These are phyloP conservation scores for Andrographis paniculata DNA, from an alignment of 305 asterid species.

Conservation along the genomic window DNA sequence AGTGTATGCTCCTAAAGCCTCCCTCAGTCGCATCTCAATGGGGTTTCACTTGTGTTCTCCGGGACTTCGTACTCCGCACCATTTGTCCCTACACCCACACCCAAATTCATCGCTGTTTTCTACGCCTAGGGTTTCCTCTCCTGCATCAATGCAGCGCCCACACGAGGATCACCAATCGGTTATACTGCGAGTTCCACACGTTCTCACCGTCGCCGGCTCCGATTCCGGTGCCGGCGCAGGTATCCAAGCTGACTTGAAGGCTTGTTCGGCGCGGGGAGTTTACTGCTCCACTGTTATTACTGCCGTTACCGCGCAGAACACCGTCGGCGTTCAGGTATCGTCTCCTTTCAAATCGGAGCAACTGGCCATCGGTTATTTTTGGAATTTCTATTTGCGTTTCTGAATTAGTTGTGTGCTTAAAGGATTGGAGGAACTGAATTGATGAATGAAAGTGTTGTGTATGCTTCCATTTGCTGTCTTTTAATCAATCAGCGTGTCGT, in stretches of 20 bases:
- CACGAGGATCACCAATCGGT: background rate
- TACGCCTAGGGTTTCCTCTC: background rate
- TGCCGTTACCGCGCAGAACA: slow-evolving; percentile 92
- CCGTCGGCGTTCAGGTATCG: slow-evolving; percentile 80
- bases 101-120: background rate
- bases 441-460: background rate
- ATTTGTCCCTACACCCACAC: background rate
- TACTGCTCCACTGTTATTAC: slow-evolving; percentile 91
- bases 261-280: slow-evolving; percentile 83
- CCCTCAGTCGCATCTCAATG: too few relatives aligned
- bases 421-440: background rate
- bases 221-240: slow-evolving; percentile 97
- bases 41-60: too few relatives aligned
- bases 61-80: background rate
- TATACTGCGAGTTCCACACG: slow-evolving; percentile 61
- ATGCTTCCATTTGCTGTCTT: background rate
- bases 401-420: background rate
- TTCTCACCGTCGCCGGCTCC: slow-evolving; percentile 87
- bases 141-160: background rate
- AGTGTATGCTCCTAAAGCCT: too few relatives aligned
- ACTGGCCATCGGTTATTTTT: background rate
- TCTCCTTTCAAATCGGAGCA: slow-evolving; percentile 4
- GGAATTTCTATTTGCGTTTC: background rate
- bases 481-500: slow-evolving; percentile 11
- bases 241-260: slow-evolving; percentile 88